Evolutionary conservation across 768 basidiomycete genomes (phyloP), one percentile per base, ranked within the genome.

Genomic region (Phylloporus arenicola): DNA sequence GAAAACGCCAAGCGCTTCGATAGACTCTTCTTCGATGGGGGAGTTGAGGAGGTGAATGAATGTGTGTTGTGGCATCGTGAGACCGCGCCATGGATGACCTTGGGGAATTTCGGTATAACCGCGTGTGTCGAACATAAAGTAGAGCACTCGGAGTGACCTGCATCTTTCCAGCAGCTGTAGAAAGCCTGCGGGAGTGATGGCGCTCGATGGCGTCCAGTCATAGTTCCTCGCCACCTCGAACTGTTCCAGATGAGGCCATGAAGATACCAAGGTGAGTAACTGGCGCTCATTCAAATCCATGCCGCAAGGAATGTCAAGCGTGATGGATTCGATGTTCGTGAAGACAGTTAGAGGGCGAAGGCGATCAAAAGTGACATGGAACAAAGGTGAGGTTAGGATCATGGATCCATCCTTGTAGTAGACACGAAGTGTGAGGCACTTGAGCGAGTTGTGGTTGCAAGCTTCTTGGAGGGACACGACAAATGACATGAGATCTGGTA

Each of bases 211-310:
- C 6, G 31, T 20, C 50, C 58, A 59, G 22, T 50, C 51, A 33
- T 9, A 6, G 3, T 51, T 10, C 2, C 8, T 1, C 7, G 49
- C 47, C 20, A 60, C 29, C 9, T 30, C 17, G 1, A 60, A 44
- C 2, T 0, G 0, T 19, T 53, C 42, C 29, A 60, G 19, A 12
- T 20, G 34, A 5, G 58, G 52, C 58, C 58, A 60, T 1, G 46
- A 52, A 13, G 58, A 59, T 27, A 52, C 55, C 24, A 60, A 40
- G 19, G 24, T 19, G 17, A 59, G 45, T 2, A 60, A 33, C 16
- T 48, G 47, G 25, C 19, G 16, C 38, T 51, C 49, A 6, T 40
- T 49, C 29, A 60, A 16, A 34, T 59, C 51, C 2, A 37, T 14
- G 5, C 38, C n/a, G 6, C 33, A 52, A 19, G 30, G 20, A n/a